Evolutionary conservation across 2,329 filamentous ascomycete species (phyloP), one percentile per base, ranked within the genome.

Genomic region (Myriangium duriaei): DNA sequence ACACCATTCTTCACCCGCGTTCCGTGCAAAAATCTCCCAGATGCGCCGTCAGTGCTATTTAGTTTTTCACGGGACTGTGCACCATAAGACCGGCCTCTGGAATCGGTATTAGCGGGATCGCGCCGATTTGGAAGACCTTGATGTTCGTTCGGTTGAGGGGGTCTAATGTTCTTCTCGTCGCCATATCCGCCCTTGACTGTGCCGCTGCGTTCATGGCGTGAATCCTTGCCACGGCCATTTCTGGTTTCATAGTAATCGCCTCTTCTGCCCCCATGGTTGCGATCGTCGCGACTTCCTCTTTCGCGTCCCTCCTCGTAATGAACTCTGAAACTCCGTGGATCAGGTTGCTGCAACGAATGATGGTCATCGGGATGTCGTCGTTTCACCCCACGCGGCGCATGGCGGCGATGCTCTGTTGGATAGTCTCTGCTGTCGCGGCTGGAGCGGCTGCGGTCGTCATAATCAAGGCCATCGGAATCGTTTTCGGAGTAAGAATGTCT

Each of bases 301-400:
- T 30, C 21, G n/a, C 19, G 50, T 4, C 36, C 39, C 39, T 76
- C 69, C 53, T 81, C 76, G 62, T 79, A 76, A 49, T 72, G 71
- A 21, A 71, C 63, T 49, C 72, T 75, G 54, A 73, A 74, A 46
- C 68, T 68, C 52, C 77, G 67, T 29, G 71, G 59, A 49, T 81
- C 76, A 39, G 68, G 59, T 44, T 65, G 64, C 53, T 58, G 52
- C 37, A 63, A 61, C 32, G 55, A 53, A 45, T 60, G 56, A 48
- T 77, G 69, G 46, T 74, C 70, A 42, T 80, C 75, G 50, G 79
- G 74, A 51, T 71, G 71, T 35, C 68, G 58, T 47, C 81, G 72
- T 61, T 87, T 87, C 51, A 71, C 72, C 42, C 74, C 77, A 24
- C 40, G 41, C 3, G 40, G 34, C 14, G 40, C 30, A 49, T 48